Evolutionary conservation across 2,329 filamentous ascomycete genomes (phyloP), one percentile per base, ranked within the genome.

Genomic region (Cladobotryum protrusum): DNA sequence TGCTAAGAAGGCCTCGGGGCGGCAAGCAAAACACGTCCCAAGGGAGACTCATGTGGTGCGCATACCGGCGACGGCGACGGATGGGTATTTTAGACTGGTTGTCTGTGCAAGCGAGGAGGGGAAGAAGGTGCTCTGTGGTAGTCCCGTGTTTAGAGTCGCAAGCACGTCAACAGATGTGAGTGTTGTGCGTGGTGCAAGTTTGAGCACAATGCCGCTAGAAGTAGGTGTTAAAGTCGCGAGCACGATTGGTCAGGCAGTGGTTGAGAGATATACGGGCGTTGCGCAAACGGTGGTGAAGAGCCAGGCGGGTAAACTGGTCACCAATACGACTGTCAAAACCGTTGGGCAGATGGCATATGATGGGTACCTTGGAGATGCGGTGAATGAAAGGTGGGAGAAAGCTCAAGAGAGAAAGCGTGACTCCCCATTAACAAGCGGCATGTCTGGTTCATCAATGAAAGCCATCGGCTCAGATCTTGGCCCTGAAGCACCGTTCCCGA

Each of bases 51-150:
- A 78, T 24, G 69, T 87, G 1, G 69, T 86, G 5, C 75, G 83
- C 3, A 82, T 88, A 41, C 85, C 85, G 0, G 78, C 79, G 0
- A 72, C 77, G 0, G 80, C 80, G 0, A 71, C 72, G 0, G 85
- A 88, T 61, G 85, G 85, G 0, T 88, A 88, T 59, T 83, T 86
- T 49, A 79, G 84, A 11, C 68, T 88, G 4, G 77, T 87, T 0
- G 69, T 88, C 8, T 86, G 82, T 53, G 65, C 71, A 1, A 78
- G 67, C 13, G 78, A 77, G 56, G 17, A 47, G 0, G 37, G 47
- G 17, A 52, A 47, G 43, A 83, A 79, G 57, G 71, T 78, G 0
- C 72, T 87, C 0, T 86, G 83, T 52, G 74, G 77, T 0, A 86
- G 82, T 54, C 84, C 85, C 0, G 76, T 85, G 0, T 87, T 88